These are phyloP conservation scores for Euphrasia confusa DNA, from an alignment of 257 asterid species.

Conservation along the genomic window DNA sequence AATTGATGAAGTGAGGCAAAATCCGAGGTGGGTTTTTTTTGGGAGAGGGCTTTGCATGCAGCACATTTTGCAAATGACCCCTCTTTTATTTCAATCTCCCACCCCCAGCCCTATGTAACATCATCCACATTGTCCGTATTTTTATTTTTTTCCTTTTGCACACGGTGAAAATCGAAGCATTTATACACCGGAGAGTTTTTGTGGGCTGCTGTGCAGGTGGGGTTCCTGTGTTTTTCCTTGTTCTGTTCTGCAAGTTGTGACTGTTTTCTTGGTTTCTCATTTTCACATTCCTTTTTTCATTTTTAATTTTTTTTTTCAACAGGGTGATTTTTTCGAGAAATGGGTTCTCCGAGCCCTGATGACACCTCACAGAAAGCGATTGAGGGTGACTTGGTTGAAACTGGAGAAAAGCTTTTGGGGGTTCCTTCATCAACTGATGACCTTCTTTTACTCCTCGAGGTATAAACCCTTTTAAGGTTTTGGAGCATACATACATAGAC, in stretches of 20 bases:
- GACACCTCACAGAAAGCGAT: constrained; percentile 33
- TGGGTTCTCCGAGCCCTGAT: constrained; percentile 35
- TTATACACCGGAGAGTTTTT: constrained; percentile 22
- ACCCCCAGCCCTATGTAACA: neutral
- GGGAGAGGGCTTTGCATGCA: constrained; percentile 35
- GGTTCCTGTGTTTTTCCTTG: neutral
- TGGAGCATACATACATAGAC: neutral
- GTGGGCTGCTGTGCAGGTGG: constrained; percentile 17
- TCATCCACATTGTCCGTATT: constrained; percentile 22
- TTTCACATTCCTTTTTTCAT: neutral
- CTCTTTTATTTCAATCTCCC: constrained; percentile 24
- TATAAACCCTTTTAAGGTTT: constrained; percentile 10
- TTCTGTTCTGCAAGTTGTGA: neutral
- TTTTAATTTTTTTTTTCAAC: neutral
- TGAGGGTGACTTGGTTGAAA: constrained; percentile 30
- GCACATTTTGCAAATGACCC: constrained; percentile 27
- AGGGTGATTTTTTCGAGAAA: constrained; percentile 25
- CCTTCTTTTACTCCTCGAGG: constrained; percentile 36
- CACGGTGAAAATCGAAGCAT: constrained; percentile 8
- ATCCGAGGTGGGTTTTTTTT: constrained; percentile 28
- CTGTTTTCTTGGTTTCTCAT: neutral
- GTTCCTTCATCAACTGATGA: constrained; percentile 28
- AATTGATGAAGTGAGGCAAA: constrained; percentile 32
- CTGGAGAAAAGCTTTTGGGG: constrained; percentile 29
- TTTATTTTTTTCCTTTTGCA: neutral